Percentiles rank a stretch among this genome's conserved stretches.
Conservation (phyloP, 352 stramenopile species). For the Globisporangium acanthophoron region DNA sequence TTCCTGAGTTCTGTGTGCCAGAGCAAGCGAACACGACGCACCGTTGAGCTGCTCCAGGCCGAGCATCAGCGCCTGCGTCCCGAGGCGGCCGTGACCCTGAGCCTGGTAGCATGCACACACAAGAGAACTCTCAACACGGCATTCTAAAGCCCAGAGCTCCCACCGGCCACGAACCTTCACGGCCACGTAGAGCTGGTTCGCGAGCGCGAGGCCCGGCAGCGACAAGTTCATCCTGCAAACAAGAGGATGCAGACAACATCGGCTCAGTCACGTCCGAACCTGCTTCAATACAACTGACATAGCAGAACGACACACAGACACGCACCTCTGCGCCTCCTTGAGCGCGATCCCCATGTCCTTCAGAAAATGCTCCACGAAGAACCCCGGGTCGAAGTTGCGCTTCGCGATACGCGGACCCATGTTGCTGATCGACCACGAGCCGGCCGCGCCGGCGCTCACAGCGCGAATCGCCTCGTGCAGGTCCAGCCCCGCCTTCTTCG, state of each 20-base stretch:
- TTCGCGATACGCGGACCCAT: conserved; percentile 86
- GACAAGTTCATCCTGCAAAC: conserved; percentile 74
- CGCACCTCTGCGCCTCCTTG: conserved; percentile 72
- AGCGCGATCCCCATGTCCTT: conserved; percentile 90
- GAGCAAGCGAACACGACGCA: conserved; percentile 11
- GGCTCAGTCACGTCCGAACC: not conserved
- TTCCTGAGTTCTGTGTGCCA: too few species aligned
- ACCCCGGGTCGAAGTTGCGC: conserved; percentile 85
- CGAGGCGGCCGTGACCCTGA: conserved; percentile 71
- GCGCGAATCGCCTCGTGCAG: conserved; percentile 85
- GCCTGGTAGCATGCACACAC: conserved; percentile 27
- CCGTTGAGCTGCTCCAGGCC: conserved; percentile 86
- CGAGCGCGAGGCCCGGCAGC: conserved; percentile 76
- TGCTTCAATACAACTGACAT: not conserved
- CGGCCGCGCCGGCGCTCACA: conserved; percentile 80
- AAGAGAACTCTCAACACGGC: not conserved
- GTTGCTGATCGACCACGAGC: conserved; percentile 89
- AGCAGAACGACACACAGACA: not conserved
- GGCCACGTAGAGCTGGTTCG: conserved; percentile 83
- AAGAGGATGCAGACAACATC: conserved; percentile 6
- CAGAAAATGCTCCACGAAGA: conserved; percentile 90
- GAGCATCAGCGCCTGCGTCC: conserved; percentile 84
- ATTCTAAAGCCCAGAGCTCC: too few species aligned
- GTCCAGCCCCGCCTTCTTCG: conserved; percentile 82
- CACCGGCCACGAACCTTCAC: conserved; percentile 43